Evolutionary conservation across 2,329 filamentous ascomycete species (phyloP).

Genomic region (Grosmannia clavigera): DNA sequence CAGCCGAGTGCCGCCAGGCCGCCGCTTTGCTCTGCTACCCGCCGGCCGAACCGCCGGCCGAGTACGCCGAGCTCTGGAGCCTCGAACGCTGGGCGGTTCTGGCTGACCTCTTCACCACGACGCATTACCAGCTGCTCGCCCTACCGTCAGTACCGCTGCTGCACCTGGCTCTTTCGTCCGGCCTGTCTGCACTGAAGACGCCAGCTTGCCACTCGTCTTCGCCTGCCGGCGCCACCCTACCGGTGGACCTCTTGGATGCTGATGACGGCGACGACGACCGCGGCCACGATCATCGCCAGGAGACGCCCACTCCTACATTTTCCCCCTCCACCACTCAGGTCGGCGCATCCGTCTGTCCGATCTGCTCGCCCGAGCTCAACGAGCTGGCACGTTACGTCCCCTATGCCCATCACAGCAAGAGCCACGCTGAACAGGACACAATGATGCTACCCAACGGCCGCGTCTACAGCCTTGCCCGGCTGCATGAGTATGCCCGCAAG

Average conservation of each 20-base stretch:
- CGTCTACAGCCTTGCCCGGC: conserved; percentile 65
- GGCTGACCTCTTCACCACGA: conserved; percentile 67
- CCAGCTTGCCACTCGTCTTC: conserved; percentile 72
- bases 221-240: neutral
- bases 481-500: conserved; percentile 70
- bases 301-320: neutral
- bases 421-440: conserved; percentile 77
- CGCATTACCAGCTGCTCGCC: conserved; percentile 75
- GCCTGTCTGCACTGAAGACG: conserved; percentile 89
- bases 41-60: conserved; percentile 34
- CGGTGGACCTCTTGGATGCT: no score
- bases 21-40: conserved; percentile 70
- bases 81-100: conserved; percentile 61
- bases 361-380: conserved; percentile 92
- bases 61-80: conserved; percentile 54
- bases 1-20: conserved; percentile 56
- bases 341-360: conserved; percentile 56
- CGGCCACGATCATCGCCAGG: conserved; percentile 6
- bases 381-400: conserved; percentile 79
- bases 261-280: neutral
- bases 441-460: conserved; percentile 78
- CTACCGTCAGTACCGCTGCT: conserved; percentile 74
- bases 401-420: conserved; percentile 91
- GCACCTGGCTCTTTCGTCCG: conserved; percentile 80
- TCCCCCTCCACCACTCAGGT: conserved; percentile 10